These are phyloP conservation scores for Thuidium tamariscinum DNA, from an alignment of 225 moss, liverwort and hornwort genomes.

Conservation along the genomic window DNA sequence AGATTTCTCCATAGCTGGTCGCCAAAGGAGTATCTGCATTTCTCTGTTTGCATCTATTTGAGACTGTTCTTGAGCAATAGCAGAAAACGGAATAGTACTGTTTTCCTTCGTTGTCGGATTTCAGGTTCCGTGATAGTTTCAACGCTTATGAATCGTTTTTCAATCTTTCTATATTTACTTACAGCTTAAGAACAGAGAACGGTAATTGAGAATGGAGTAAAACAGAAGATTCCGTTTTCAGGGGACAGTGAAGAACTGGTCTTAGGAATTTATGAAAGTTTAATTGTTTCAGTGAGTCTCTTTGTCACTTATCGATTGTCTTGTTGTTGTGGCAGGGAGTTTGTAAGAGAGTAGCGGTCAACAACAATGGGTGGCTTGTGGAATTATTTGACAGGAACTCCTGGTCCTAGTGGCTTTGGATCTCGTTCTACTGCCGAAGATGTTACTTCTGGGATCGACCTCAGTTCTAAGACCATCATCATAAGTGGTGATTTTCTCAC, in stretches of 20 bases:
- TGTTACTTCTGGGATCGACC: slow-evolving; percentile 34
- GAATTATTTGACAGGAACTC: slow-evolving; percentile 29
- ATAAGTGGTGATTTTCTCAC: slow-evolving; percentile 30
- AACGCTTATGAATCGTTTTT: not conserved
- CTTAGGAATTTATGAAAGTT: not conserved
- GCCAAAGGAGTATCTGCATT: not conserved
- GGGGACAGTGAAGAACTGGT: not conserved
- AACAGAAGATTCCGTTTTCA: not conserved
- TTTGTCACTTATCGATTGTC: not conserved
- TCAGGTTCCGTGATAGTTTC: not conserved
- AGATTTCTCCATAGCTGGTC: not conserved
- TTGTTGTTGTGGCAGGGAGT: not conserved
- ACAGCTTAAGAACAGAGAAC: not conserved
- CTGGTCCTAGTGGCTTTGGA: slow-evolving; percentile 49
- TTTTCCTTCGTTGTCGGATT: not conserved
- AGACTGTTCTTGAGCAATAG: not conserved
- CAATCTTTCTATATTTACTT: not conserved
- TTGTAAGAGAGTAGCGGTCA: not conserved
- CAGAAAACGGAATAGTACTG: not conserved
- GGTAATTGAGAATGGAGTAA: not conserved
- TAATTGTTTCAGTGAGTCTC: not conserved
- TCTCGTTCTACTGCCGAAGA: slow-evolving; percentile 46
- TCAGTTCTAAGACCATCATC: slow-evolving; percentile 36
- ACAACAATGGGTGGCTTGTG: slow-evolving; percentile 22
- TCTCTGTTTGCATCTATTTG: not conserved